A percentile compares a stretch with the other conserved stretches of the same genome.
These are phyloP conservation scores for Aspergillus nidulans DNA, from an alignment of 495 filamentous ascomycete genomes.

Conservation along the genomic window DNA sequence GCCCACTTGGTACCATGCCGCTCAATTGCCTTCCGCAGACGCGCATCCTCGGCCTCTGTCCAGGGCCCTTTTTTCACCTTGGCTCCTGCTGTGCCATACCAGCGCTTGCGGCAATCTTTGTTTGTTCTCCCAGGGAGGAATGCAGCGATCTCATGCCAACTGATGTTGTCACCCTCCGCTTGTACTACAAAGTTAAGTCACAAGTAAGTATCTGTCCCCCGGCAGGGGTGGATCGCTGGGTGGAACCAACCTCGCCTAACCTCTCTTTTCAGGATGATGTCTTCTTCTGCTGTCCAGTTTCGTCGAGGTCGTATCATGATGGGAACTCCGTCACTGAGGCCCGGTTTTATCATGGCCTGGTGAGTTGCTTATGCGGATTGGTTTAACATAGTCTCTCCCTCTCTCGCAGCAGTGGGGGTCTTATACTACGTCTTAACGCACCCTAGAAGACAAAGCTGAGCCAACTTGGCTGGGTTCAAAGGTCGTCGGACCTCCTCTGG, in stretches of 20 bases:
- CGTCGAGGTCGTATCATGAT: constrained; percentile 2
- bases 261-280: not conserved
- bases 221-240: not conserved
- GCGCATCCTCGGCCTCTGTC: constrained; percentile 1
- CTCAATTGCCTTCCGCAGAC: constrained; percentile 2
- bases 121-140: constrained; percentile 2
- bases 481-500: not conserved
- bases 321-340: not conserved
- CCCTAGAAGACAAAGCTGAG: not conserved
- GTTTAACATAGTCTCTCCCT: not conserved
- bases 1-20: constrained; percentile 9
- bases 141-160: constrained; percentile 2
- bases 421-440: not conserved
- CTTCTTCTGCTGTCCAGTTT: constrained; percentile 1
- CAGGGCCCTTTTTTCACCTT: constrained; percentile 1
- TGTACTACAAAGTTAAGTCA: not conserved
- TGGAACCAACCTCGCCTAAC: not conserved
- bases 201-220: not conserved
- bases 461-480: not conserved
- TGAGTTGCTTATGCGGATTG: not conserved
- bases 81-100: constrained; percentile 4
- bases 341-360: not conserved
- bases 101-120: constrained; percentile 5
- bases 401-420: not conserved
- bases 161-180: constrained; percentile 3